These are phyloP conservation scores for Sporobolomyces roseus DNA, from an alignment of 768 basidiomycete species.

Conservation along the genomic window DNA sequence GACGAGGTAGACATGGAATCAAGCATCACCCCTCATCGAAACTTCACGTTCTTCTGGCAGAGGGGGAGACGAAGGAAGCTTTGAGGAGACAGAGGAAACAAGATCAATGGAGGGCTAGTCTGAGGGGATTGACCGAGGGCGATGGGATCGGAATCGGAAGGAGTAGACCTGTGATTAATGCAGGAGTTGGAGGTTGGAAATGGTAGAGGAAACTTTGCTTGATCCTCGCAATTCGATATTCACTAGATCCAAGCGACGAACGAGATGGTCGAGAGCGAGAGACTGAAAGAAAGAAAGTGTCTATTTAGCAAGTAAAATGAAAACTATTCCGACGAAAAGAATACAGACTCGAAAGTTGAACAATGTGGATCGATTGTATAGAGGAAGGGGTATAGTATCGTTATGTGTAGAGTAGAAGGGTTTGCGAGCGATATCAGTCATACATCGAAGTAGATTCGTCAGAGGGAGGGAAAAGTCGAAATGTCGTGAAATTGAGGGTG, in stretches of 20 bases:
- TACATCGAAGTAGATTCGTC: no score
- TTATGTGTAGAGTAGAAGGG: no score
- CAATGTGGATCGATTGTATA: no score
- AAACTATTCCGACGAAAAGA: no score
- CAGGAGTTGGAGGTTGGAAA: slow-evolving; percentile 28
- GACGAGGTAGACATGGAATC: slow-evolving; percentile 74
- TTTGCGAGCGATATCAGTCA: no score
- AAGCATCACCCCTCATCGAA: slow-evolving; percentile 58
- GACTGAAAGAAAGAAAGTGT: slow-evolving; percentile 6
- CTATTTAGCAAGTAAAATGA: no score
- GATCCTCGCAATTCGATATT: background rate
- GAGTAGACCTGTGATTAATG: slow-evolving; percentile 27
- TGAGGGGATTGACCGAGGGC: slow-evolving; percentile 29
- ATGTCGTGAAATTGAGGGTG: no score
- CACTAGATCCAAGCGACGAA: background rate
- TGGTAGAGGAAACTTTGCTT: slow-evolving; percentile 16
- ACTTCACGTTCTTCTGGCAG: slow-evolving; percentile 44
- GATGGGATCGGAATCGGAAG: slow-evolving; percentile 22
- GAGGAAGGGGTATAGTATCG: no score
- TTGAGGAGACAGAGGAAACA: slow-evolving; percentile 54
- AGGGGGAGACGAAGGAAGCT: slow-evolving; percentile 54
- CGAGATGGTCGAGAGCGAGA: background rate
- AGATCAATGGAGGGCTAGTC: slow-evolving; percentile 35
- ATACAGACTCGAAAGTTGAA: no score
- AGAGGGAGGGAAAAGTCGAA: background rate